Percentiles rank a stretch among this genome's conserved stretches.
Evolutionary conservation across 306 rosid species (phyloP).

Genomic region (Vigna reflexopilosa): DNA sequence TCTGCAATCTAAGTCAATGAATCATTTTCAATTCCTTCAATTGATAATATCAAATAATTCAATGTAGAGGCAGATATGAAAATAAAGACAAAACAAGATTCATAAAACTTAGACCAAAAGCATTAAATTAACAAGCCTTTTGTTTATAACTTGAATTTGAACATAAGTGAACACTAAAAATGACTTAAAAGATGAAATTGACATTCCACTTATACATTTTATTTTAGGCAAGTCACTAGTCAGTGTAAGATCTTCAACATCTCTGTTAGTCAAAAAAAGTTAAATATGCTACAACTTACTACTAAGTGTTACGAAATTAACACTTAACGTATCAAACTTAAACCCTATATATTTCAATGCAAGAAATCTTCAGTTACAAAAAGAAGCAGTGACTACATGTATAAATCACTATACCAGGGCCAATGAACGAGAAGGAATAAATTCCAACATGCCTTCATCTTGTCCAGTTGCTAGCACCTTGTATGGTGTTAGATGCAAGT

Average conservation of each 20-base stretch:
- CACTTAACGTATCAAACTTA: neutral
- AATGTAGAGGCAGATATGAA: constrained; percentile 11
- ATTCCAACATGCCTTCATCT: constrained; percentile 99
- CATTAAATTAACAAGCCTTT: constrained; percentile 22
- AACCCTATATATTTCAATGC: constrained; percentile 11
- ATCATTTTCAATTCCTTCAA: constrained; percentile 29
- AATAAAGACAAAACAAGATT: constrained; percentile 19
- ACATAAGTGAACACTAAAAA: neutral
- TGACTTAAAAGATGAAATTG: neutral
- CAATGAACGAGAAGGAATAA: constrained; percentile 89
- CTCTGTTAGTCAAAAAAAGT: constrained; percentile 15
- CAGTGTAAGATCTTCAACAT: neutral
- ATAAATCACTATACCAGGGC: constrained; percentile 65
- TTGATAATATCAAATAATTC: constrained; percentile 23
- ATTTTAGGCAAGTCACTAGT: no score
- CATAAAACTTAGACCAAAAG: constrained; percentile 5
- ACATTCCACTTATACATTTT: neutral
- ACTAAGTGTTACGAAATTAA: neutral
- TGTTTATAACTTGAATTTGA: neutral
- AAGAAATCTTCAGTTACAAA: constrained; percentile 12
- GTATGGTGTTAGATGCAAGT: constrained; percentile 89
- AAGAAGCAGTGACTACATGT: constrained; percentile 34
- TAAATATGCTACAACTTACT: constrained; percentile 22
- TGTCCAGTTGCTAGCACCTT: constrained; percentile 97
- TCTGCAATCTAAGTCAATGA: neutral